Conservation (phyloP, 2,329 filamentous ascomycete genomes). For the Fusarium robinianum region DNA sequence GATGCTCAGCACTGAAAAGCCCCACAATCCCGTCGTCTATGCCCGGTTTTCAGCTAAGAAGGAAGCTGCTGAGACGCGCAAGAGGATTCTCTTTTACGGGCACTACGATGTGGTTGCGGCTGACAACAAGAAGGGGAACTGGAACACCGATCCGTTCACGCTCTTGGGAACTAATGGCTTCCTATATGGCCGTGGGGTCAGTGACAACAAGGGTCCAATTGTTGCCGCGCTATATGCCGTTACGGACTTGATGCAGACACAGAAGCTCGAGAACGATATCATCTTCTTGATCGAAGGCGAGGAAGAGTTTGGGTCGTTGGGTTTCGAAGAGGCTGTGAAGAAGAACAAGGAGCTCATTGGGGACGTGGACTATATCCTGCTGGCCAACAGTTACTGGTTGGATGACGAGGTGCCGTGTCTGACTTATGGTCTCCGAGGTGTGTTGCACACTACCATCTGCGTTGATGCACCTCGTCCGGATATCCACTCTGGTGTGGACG, state of each 20-base stretch:
- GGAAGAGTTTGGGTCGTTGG: slow-evolving; percentile 90
- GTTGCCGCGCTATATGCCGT: slow-evolving; percentile 93
- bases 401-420: slow-evolving; percentile 94
- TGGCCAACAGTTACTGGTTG: slow-evolving; percentile 98
- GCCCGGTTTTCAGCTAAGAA: slow-evolving; percentile 83
- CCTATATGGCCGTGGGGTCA: slow-evolving; percentile 92
- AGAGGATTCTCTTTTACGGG: slow-evolving; percentile 93
- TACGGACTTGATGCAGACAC: slow-evolving; percentile 83
- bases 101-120: slow-evolving; percentile 97
- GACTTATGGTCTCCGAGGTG: slow-evolving; percentile 90
- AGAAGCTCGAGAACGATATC: slow-evolving; percentile 82
- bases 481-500: slow-evolving; percentile 95
- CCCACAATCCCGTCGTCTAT: slow-evolving; percentile 89
- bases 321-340: slow-evolving; percentile 82
- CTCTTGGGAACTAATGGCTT: slow-evolving; percentile 89
- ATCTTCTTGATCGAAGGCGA: slow-evolving; percentile 96
- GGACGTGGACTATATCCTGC: slow-evolving; percentile 87
- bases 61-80: slow-evolving; percentile 66
- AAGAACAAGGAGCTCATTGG: slow-evolving; percentile 85
- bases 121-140: slow-evolving; percentile 79
- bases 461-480: slow-evolving; percentile 87
- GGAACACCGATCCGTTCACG: slow-evolving; percentile 87
- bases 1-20: slow-evolving; percentile 80
- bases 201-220: slow-evolving; percentile 96
- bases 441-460: slow-evolving; percentile 89